Conservation (phyloP, 225 moss, liverwort and hornwort species). For the Polytrichum formosum region DNA sequence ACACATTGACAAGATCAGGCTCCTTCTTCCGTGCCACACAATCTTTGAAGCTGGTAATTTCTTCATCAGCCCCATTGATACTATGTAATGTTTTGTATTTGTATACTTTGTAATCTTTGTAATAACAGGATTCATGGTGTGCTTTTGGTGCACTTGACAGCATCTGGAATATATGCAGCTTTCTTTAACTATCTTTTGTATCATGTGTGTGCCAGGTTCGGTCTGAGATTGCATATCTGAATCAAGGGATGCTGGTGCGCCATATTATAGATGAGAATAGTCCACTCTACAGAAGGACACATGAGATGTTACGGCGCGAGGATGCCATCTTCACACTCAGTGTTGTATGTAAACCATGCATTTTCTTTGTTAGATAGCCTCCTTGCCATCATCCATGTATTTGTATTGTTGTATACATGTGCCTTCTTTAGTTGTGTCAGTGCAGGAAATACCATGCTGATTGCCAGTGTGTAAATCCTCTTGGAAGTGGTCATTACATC, state of each 20-base stretch:
- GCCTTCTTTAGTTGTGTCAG: too few relatives aligned
- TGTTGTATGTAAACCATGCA: slow-evolving; percentile 48
- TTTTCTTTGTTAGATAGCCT: background rate
- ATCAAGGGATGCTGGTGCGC: slow-evolving; percentile 75
- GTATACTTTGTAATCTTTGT: too few relatives aligned
- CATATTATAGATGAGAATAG: slow-evolving; percentile 71
- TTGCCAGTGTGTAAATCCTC: too few relatives aligned
- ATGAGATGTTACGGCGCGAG: slow-evolving; percentile 66
- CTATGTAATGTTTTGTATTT: too few relatives aligned
- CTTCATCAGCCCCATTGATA: background rate
- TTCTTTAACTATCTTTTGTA: too few relatives aligned
- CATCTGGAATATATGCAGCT: too few relatives aligned
- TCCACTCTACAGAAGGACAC: slow-evolving; percentile 61
- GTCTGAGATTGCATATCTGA: slow-evolving; percentile 72
- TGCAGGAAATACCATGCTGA: too few relatives aligned
- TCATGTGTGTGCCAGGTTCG: slow-evolving; percentile 41
- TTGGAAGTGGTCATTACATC: too few relatives aligned
- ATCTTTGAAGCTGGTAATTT: slow-evolving; percentile 65
- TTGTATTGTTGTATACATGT: too few relatives aligned
- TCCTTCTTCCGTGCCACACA: slow-evolving; percentile 75
- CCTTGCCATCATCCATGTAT: too few relatives aligned
- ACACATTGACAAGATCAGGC: slow-evolving; percentile 66
- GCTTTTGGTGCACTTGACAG: too few relatives aligned
- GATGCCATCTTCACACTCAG: slow-evolving; percentile 70
- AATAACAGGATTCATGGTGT: too few relatives aligned